Evolutionary conservation across 257 asterid genomes (phyloP).

Genomic region (Solanum chaucha): DNA sequence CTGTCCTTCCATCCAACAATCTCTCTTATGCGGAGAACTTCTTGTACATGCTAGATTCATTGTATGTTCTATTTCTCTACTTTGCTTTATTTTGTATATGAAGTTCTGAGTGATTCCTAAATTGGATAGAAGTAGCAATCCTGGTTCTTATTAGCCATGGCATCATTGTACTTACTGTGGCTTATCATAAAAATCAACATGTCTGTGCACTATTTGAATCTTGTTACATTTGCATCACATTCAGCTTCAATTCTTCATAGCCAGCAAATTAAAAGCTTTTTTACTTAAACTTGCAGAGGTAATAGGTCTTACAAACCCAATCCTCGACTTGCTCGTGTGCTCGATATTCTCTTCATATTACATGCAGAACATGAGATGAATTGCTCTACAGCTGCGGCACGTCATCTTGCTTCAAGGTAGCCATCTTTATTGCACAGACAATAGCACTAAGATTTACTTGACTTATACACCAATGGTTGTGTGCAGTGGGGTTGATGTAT

Average conservation of each 20-base stretch:
- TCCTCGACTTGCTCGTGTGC: slow-evolving; percentile 94
- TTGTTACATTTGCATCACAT: background rate
- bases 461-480: slow-evolving; percentile 1
- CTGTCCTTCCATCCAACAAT: slow-evolving; percentile 92
- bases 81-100: background rate
- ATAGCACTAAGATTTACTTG: background rate
- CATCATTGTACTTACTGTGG: background rate
- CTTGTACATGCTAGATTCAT: slow-evolving; percentile 96
- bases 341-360: slow-evolving; percentile 83
- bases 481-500: slow-evolving; percentile 96
- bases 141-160: background rate
- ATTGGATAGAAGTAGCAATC: background rate
- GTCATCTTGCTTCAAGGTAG: slow-evolving; percentile 97
- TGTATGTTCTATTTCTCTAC: slow-evolving; percentile 44
- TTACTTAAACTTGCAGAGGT: slow-evolving; percentile 54
- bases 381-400: slow-evolving; percentile 98
- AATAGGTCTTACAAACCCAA: slow-evolving; percentile 86
- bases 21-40: slow-evolving; percentile 96
- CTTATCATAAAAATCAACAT: background rate
- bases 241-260: background rate
- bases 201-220: background rate
- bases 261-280: background rate
- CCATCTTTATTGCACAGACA: background rate
- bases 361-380: slow-evolving; percentile 99
- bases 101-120: background rate